Conservation (phyloP, 371 early-diverging fungal genomes). For the Lichtheimia hyalospora region DNA sequence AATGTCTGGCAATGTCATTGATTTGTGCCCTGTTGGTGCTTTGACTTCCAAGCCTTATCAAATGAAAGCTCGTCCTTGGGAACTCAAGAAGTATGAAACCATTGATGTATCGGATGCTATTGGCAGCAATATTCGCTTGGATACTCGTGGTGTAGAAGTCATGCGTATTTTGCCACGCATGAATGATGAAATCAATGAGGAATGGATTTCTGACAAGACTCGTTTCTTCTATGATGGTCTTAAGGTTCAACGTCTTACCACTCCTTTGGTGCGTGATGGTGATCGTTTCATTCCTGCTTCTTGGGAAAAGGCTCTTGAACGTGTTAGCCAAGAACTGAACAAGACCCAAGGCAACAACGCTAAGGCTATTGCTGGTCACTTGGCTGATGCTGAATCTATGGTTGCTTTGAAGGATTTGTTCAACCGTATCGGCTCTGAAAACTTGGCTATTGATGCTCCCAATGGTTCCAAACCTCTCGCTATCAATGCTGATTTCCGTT, state of each 20-base stretch:
- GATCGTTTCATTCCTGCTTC: constrained; percentile 81
- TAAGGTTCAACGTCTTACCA: constrained; percentile 91
- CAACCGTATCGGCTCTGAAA: constrained; percentile 85
- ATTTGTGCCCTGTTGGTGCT: constrained; percentile 98
- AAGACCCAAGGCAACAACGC: constrained; percentile 61
- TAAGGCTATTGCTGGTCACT: constrained; percentile 90
- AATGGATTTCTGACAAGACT: constrained; percentile 98
- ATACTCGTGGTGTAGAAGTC: constrained; percentile 95
- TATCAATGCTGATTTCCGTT: constrained; percentile 79
- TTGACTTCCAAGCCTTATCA: constrained; percentile 96
- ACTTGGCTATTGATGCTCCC: constrained; percentile 76
- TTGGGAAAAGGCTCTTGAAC: constrained; percentile 87
- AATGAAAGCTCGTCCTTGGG: constrained; percentile 96
- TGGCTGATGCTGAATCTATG: constrained; percentile 86
- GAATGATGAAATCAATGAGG: constrained; percentile 97
- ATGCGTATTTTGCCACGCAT: constrained; percentile 94
- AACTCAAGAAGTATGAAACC: constrained; percentile 93
- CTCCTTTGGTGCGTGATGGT: constrained; percentile 85
- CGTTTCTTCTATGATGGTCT: constrained; percentile 95
- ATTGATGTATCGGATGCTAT: constrained; percentile 95
- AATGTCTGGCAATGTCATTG: constrained; percentile 97
- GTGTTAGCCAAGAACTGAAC: constrained; percentile 68
- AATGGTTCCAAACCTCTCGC: constrained; percentile 58
- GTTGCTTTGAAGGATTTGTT: constrained; percentile 92
- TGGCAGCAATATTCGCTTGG: constrained; percentile 91